Conservation (phyloP, 2,329 filamentous ascomycete genomes). For the Aspergillus pseudoviridinutans region DNA sequence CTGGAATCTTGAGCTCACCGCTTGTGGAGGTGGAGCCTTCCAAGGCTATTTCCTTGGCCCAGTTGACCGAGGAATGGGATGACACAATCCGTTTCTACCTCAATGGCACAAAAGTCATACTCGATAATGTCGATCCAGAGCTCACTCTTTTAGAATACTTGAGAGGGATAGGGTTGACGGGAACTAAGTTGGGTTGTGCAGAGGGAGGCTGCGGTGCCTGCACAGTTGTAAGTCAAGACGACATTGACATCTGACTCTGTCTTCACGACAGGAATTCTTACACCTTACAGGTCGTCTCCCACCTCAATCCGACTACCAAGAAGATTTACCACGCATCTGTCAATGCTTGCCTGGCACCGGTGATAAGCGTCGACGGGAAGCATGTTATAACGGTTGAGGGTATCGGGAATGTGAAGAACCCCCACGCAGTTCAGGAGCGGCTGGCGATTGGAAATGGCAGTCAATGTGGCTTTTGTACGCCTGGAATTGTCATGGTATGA, state of each 20-base stretch:
- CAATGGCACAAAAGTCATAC: constrained; percentile 82
- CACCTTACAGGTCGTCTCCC: constrained; percentile 65
- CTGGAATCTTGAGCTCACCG: constrained; percentile 49
- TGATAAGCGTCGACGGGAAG: constrained; percentile 92
- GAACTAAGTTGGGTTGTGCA: constrained; percentile 93
- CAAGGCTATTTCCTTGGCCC: constrained; percentile 47
- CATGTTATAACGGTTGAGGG: constrained; percentile 98
- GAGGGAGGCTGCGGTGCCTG: constrained; percentile 89
- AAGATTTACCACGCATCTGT: constrained; percentile 94
- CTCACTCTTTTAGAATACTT: constrained; percentile 90
- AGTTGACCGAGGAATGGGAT: constrained; percentile 73
- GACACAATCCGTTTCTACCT: constrained; percentile 90
- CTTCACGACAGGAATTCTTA: constrained; percentile 13
- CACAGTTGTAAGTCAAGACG: constrained; percentile 16
- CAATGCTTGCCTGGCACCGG: constrained; percentile 89
- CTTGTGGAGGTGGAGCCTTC: constrained; percentile 43
- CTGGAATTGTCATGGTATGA: constrained; percentile 83
- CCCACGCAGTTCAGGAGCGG: constrained; percentile 86
- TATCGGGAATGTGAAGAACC: constrained; percentile 80
- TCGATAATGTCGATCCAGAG: constrained; percentile 87
- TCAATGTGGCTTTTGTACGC: constrained; percentile 94
- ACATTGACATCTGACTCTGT: no score
- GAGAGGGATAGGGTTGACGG: constrained; percentile 85
- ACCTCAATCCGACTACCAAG: constrained; percentile 87
- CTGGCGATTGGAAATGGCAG: constrained; percentile 89